Conservation (phyloP, 176 grass and related monocot genomes). For the Juncus inflexus region DNA sequence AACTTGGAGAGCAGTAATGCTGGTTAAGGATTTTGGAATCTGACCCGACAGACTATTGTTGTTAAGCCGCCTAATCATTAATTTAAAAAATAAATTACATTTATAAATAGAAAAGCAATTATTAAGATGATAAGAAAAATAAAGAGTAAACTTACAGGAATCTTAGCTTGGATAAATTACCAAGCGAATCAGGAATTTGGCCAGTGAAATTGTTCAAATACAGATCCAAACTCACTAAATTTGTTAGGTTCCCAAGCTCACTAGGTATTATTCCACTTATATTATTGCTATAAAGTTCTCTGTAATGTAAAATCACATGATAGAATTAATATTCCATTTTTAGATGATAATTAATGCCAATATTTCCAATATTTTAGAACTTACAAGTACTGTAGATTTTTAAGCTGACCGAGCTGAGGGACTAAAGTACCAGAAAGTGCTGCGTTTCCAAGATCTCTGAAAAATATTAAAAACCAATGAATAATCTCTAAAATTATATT, state of each 20-base stretch:
- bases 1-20: conserved; percentile 79
- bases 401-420: conserved; percentile 80
- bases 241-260: conserved; percentile 77
- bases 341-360: not conserved
- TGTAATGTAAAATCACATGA: conserved; percentile 33
- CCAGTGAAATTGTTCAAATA: conserved; percentile 87
- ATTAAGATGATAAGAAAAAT: not conserved
- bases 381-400: conserved; percentile 96
- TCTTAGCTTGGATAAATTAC: conserved; percentile 72
- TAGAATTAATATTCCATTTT: not conserved
- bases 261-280: conserved; percentile 75
- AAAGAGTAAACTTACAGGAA: conserved; percentile 61
- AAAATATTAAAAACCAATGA: conserved; percentile 22
- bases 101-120: conserved; percentile 13
- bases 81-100: conserved; percentile 24
- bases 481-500: not conserved
- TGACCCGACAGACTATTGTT: conserved; percentile 77
- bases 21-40: conserved; percentile 77
- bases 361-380: conserved; percentile 20
- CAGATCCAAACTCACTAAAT: conserved; percentile 87
- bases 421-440: conserved; percentile 83
- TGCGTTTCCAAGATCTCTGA: conserved; percentile 97
- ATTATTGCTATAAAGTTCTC: conserved; percentile 92
- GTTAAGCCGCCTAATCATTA: conserved; percentile 67
- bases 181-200: conserved; percentile 65